These are phyloP conservation scores for Phaseolus coccineus DNA, from an alignment of 331 rosid genomes.

Conservation along the genomic window DNA sequence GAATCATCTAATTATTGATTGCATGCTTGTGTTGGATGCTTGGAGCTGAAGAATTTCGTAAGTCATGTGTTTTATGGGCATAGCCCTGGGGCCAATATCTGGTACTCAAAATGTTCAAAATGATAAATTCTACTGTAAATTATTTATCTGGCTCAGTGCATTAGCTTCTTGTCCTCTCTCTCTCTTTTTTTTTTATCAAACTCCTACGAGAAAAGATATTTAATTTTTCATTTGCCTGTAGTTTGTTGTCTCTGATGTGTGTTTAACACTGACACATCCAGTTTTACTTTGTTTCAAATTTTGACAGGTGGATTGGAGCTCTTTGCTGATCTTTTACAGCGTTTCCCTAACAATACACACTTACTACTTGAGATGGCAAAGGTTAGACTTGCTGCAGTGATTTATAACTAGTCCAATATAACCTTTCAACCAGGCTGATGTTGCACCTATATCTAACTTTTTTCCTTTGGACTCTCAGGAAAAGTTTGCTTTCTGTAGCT, in stretches of 20 bases:
- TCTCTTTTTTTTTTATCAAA: slow-evolving; percentile 9
- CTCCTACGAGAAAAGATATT: neutral
- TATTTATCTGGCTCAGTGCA: slow-evolving; percentile 14
- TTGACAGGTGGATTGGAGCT: slow-evolving; percentile 94
- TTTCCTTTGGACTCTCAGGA: neutral
- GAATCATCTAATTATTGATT: slow-evolving; percentile 31
- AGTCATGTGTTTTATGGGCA: slow-evolving; percentile 30
- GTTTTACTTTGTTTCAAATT: slow-evolving; percentile 28
- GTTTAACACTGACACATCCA: slow-evolving; percentile 27
- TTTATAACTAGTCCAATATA: slow-evolving; percentile 26
- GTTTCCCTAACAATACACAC: slow-evolving; percentile 91
- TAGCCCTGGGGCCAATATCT: slow-evolving; percentile 23
- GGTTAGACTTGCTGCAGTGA: slow-evolving; percentile 61
- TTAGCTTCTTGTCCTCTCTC: slow-evolving; percentile 15
- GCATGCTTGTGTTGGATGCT: slow-evolving; percentile 6
- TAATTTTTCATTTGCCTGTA: neutral
- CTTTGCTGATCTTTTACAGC: slow-evolving; percentile 85
- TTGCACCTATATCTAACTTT: slow-evolving; percentile 14
- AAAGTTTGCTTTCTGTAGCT: slow-evolving; percentile 30
- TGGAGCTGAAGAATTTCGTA: slow-evolving; percentile 30
- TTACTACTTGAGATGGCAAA: slow-evolving; percentile 93
- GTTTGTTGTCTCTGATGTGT: slow-evolving; percentile 15
- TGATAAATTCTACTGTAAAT: neutral
- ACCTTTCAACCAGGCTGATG: slow-evolving; percentile 3
- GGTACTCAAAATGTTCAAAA: neutral